A percentile compares a stretch with the other conserved stretches of the same genome.
phyloP scores from a whole-genome alignment of 73 alveolate genomes.

The Paramecium sonneborni region DNA sequence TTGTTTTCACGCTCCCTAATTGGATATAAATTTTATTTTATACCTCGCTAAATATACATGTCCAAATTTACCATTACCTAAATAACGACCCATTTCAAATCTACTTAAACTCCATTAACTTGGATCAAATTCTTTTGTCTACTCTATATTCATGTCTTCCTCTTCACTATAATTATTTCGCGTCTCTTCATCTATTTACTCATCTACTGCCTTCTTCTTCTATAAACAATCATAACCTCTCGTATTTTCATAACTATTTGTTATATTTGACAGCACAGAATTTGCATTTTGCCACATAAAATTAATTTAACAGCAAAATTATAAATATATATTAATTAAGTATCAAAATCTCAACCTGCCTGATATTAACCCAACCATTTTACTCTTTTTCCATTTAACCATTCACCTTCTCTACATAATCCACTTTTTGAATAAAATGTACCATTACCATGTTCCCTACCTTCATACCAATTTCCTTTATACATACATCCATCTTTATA shows the following conservation, averaged over 20 bases:
- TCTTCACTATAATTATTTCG: constrained; percentile 9
- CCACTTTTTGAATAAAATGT: not conserved
- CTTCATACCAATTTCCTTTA: constrained; percentile 25
- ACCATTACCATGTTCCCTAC: constrained; percentile 48
- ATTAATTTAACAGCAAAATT: not conserved
- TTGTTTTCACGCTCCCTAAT: constrained; percentile 74
- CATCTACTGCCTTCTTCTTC: not conserved
- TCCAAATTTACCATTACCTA: constrained; percentile 76
- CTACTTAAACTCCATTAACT: constrained; percentile 63
- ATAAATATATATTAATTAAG: constrained; percentile 1
- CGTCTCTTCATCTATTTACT: not conserved
- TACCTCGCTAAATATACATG: constrained; percentile 74
- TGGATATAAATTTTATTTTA: not conserved
- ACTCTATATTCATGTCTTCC: not conserved
- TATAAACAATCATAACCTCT: not conserved
- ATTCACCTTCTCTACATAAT: not conserved
- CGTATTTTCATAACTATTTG: constrained; percentile 2
- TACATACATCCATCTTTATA: constrained; percentile 4
- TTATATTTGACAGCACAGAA: not conserved
- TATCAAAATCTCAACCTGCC: not conserved
- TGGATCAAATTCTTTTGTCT: constrained; percentile 66
- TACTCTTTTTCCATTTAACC: constrained; percentile 24
- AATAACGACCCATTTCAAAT: constrained; percentile 72
- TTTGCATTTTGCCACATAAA: not conserved
- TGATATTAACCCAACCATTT: not conserved